Conservation (phyloP, 495 filamentous ascomycete species). For the Letharia lupina region DNA sequence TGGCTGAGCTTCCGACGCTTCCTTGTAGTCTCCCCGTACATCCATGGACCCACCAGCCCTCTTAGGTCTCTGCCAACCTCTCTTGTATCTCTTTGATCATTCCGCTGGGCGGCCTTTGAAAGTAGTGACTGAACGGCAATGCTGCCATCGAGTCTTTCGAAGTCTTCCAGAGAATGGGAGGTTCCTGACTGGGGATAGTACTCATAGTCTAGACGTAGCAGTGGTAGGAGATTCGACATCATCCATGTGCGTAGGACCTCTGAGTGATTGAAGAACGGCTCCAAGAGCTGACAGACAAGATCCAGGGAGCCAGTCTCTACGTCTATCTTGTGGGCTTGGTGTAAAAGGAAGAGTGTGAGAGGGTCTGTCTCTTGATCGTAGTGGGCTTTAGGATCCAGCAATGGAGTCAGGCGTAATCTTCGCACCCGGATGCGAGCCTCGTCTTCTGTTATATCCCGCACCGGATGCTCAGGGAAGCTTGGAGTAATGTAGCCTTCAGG, state of each 20-base stretch:
- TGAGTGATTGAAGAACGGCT: constrained; percentile 65
- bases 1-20: constrained; percentile 46
- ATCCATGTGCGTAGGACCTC: constrained; percentile 63
- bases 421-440: constrained; percentile 61
- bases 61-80: constrained; percentile 62
- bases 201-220: constrained; percentile 75
- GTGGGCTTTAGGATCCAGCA: constrained; percentile 41
- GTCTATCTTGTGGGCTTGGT: constrained; percentile 68
- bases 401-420: constrained; percentile 58
- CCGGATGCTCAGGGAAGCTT: not conserved
- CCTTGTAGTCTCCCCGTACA: constrained; percentile 59
- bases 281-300: constrained; percentile 60
- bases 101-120: constrained; percentile 45
- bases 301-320: constrained; percentile 66
- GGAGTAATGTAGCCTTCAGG: not conserved
- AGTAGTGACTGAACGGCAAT: constrained; percentile 61
- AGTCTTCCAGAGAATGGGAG: constrained; percentile 47
- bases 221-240: constrained; percentile 67
- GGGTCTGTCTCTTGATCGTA: constrained; percentile 41
- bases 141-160: constrained; percentile 54
- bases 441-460: constrained; percentile 46
- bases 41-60: constrained; percentile 73
- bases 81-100: constrained; percentile 33
- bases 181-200: constrained; percentile 59
- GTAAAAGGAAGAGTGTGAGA: constrained; percentile 63